Base-by-base conservation (phyloP, 1,139 yeast species). In the Debaryomycetaceae sp. region DNA sequence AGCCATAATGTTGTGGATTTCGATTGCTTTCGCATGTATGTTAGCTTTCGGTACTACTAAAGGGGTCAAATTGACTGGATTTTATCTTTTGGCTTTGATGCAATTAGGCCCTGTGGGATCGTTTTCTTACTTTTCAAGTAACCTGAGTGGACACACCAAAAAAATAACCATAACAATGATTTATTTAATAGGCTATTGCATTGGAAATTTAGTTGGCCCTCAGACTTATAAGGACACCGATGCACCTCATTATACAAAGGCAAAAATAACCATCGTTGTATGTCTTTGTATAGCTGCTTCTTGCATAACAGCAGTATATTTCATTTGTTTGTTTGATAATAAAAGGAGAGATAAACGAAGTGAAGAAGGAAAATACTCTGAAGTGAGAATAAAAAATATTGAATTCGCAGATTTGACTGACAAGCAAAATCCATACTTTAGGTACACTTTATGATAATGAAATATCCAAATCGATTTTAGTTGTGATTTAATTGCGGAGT, bases 61-160 rank as follows among this genome's bases (percentile, higher is more conserved):
- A 8, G 18, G 31, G 9, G 38, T 31, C 19, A 36, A 35, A 16
- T 17, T 36, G 9, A 24, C 31, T 11, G 38, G 38, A 34, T 11
- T 14, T 30, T 37, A 34, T 28, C 32, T 44, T 9, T 30, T 34
- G 30, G 19, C 22, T 6, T 31, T 67, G 5, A 53, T 59, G 4
- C 71, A 73, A 2, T 59, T 76, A 33, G 69, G 75, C 1, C 69
- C 71, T 41, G 71, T 78, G 34, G 76, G 79, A 47, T 52, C 72
- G 28, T 62, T 79, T 45, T 63, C 79, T 16, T 59, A 68, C 39
- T 64, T 80, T 38, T 63, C 79, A 11, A 68, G 80, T 3, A 84
- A 84, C 51, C 76, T 80, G 7, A 83, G 88, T 3, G 92, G 92
- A 15, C 81, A 79, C 50, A 81, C 88, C 15, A 83, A 83, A 59